Base-by-base conservation (phyloP, 1,139 yeast species). In the Pichia sp. region DNA sequence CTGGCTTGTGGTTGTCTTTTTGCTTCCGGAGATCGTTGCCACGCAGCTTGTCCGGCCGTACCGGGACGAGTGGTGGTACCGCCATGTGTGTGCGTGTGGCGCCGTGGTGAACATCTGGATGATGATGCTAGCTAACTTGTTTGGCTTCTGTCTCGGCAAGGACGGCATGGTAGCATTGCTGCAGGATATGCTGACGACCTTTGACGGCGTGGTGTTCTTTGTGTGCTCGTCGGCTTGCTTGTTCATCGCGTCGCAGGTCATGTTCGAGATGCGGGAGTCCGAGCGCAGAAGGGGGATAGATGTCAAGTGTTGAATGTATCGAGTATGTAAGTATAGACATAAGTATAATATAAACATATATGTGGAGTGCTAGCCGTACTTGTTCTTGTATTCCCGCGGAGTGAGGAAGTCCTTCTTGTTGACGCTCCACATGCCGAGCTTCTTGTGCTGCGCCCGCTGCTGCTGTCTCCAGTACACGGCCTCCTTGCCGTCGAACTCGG, bases 41-140 rank as follows among this genome's bases (percentile, higher is more conserved):
- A 79, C 90, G 0, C 66, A 72, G 64, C 57, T 75, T 69, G 65
- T 62, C 46, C 71, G 70, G 52, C 75, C 74, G 55, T 83, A 72
- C 65, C 70, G 72, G 27, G 63, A 71, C n/a, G 63, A 72, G 58
- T 79, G 84, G 75, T 85, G 93, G 88, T 95, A 78, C 70, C 80
- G 97, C 60, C 87, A 87, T 65, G 65, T 85, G 20, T 88, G 97
- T 71, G 96, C 91, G 0, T 63, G 81, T 7, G 99, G 99, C 1
- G 97, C 93, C 1, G 95, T 91, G 27, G 66, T 78, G 16, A 95
- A 93, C 69, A 87, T 95, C 57, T 92, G 97, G 97, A 80, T 92
- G 87, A 93, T 95, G 99, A 92, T 95, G 93, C 79, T 90, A 62
- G 98, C 98, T 31, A 95, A 95, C 65, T 73, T 95, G 53, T 91